Evolutionary conservation across 2,329 filamentous ascomycete genomes (phyloP).

Genomic region (Talaromyces rugulosus): DNA sequence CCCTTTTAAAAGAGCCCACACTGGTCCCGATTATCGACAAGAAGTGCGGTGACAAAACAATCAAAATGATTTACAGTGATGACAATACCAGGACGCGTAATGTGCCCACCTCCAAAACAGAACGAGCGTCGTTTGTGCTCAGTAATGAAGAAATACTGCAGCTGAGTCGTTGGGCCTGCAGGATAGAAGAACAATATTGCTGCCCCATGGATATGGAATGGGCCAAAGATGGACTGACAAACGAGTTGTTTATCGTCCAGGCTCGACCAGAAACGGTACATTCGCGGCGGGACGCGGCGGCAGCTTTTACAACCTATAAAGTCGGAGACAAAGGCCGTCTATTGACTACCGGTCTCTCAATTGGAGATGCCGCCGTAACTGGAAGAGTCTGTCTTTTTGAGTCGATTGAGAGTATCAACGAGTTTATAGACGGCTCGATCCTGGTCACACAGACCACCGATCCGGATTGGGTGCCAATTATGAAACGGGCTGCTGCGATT

Average conservation of each 20-base stretch:
- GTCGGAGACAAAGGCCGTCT: conserved; percentile 25
- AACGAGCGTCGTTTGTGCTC: conserved; percentile 30
- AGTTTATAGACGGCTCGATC: conserved; percentile 32
- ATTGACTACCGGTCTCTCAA: conserved; percentile 26
- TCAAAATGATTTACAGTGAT: conserved; percentile 35
- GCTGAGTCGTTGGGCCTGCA: conserved; percentile 32
- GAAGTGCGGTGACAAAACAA: conserved; percentile 29
- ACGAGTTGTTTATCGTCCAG: conserved; percentile 33
- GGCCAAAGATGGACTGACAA: conserved; percentile 29
- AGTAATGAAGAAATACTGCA: conserved; percentile 32
- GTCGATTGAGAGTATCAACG: conserved; percentile 25
- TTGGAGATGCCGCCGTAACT: conserved; percentile 31
- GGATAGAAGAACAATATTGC: conserved; percentile 32
- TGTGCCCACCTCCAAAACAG: conserved; percentile 34
- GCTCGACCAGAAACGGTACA: conserved; percentile 36
- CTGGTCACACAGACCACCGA: conserved; percentile 34
- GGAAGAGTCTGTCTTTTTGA: conserved; percentile 32
- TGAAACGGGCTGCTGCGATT: conserved; percentile 35
- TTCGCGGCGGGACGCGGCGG: conserved; percentile 24
- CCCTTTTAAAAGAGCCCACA: conserved; percentile 23
- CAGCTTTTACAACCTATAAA: conserved; percentile 31
- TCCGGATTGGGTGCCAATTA: conserved; percentile 38
- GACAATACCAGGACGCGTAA: conserved; percentile 27
- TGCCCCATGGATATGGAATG: conserved; percentile 39
- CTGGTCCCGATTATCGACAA: conserved; percentile 32